Conservation (phyloP, 2,329 filamentous ascomycete genomes). For the Dactylellina leptospora region DNA sequence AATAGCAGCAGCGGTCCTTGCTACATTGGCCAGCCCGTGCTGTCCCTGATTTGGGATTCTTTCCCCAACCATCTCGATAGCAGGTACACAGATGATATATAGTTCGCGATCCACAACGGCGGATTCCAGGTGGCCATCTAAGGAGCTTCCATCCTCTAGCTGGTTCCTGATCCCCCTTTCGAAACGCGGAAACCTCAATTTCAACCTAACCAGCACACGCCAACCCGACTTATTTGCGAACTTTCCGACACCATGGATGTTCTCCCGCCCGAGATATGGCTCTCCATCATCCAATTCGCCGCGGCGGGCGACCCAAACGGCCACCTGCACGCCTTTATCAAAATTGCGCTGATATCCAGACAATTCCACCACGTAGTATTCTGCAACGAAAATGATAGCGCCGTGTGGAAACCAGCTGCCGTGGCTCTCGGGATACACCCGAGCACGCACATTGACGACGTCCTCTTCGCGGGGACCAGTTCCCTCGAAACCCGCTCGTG, state of each 20-base stretch:
- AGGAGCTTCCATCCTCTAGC: background rate
- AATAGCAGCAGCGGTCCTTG: conserved; percentile 41
- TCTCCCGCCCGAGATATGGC: conserved; percentile 48
- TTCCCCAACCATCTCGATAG: background rate
- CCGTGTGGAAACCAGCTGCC: conserved; percentile 55
- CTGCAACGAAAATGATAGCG: conserved; percentile 56
- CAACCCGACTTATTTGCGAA: background rate
- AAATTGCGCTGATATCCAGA: conserved; percentile 54
- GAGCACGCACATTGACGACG: conserved; percentile 54
- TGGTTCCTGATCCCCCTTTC: background rate
- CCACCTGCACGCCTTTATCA: conserved; percentile 53
- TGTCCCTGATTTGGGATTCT: conserved; percentile 36
- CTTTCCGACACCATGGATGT: conserved; percentile 18
- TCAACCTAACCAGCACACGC: background rate
- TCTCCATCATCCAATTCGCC: conserved; percentile 52
- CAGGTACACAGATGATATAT: conserved; percentile 3
- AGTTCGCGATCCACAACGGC: conserved; percentile 9
- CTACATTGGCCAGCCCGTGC: conserved; percentile 32
- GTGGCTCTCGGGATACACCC: conserved; percentile 55
- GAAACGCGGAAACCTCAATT: background rate
- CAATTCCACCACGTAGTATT: conserved; percentile 56
- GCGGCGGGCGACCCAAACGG: conserved; percentile 16
- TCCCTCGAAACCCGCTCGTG: conserved; percentile 55
- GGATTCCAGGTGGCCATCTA: background rate
- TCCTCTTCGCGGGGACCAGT: conserved; percentile 56